Evolutionary conservation across 106 monocot species (phyloP), one percentile per base, ranked within the genome.

Genomic region (Dendrobium officinale): DNA sequence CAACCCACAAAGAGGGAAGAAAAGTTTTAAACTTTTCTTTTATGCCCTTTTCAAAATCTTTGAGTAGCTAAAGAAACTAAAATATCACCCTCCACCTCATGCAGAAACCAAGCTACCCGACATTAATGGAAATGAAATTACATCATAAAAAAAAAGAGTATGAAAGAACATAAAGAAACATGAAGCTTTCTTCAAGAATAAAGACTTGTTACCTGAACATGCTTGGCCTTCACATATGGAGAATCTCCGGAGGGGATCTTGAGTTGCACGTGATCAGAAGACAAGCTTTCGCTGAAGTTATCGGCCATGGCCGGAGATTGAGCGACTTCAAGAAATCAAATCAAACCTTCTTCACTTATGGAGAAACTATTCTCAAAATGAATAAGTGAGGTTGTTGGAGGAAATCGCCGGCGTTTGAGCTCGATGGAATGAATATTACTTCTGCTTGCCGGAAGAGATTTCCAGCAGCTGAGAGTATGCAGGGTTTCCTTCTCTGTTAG

Each of bases 191-290:
- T 19, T 29, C 33, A 40, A 16, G 20, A 20, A 7, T 16, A 20
- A 44, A 44, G n/a, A 0, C 18, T 43, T 43, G 8, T 75, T 76
- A 29, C 76, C 76, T 76, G 76, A 76, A 51, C 76, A 49, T 48
- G 76, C 49, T 76, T 76, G 3, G 76, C 76, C 42, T 15, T 76
- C 49, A 49, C 76, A 49, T 76, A 76, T 49, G 76, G 76, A 42
- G 76, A 76, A 49, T 76, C 76, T 22, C 76, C 76, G 45, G 45
- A 24, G 1, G 76, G 76, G 26, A 76, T 76, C 76, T 76, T 76
- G 48, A 42, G 76, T 18, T 49, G 20, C 4, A 16, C 45, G 13
- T 48, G 45, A 27, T 49, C 76, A 5, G 76, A 48, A 48, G 26
- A 49, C 27, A 27, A 49, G 76, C n/a, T 48, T 11, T 51, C 76